Evolutionary conservation across 805 yeast genomes (phyloP), one percentile per base, ranked within the genome.

Genomic region (Candida andamanensis): DNA sequence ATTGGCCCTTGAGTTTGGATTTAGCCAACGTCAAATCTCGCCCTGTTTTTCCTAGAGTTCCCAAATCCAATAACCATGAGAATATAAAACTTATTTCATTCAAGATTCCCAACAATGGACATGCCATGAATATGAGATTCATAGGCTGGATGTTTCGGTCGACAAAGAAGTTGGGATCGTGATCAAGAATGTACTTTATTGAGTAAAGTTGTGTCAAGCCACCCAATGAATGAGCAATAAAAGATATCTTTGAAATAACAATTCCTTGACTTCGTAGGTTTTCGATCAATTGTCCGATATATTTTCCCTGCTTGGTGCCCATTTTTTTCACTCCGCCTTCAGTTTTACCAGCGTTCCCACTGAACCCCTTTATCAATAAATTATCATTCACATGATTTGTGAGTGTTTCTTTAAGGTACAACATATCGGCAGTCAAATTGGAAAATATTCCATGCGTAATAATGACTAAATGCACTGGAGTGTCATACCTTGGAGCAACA

Each of bases 401-500:
- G 12, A 66, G 37, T 10, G 53, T 24, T 27, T 66, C 71, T 25
- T 60, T 60, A 14, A 66, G 23, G 28, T 58, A 64, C 18, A 66
- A 46, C 70, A 66, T 63, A 41, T 66, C 72, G 1, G 70, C 71
- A 0, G 69, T 58, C 24, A 63, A 42, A 42, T 66, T 66, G 14
- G 68, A 60, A 36, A 64, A 61, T 1, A 66, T 44, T 6, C 72
- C 72, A 43, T 66, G 72, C 3, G 71, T 66, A n/a, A 66, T 30
- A 5, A 64, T 54, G 11, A 66, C 52, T 28, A 66, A 46, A 40
- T 66, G 72, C 1, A 63, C 50, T 0, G 71, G 70, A 23, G 43
- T 39, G 6, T 36, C 39, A 7, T 54, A 50, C 13, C 43, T 22
- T 8, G 45, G 46, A 6, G 48, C 45, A 3, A 34, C 45, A 5